Conservation (phyloP, 306 rosid genomes). For the Cyamopsis tetragonoloba region DNA sequence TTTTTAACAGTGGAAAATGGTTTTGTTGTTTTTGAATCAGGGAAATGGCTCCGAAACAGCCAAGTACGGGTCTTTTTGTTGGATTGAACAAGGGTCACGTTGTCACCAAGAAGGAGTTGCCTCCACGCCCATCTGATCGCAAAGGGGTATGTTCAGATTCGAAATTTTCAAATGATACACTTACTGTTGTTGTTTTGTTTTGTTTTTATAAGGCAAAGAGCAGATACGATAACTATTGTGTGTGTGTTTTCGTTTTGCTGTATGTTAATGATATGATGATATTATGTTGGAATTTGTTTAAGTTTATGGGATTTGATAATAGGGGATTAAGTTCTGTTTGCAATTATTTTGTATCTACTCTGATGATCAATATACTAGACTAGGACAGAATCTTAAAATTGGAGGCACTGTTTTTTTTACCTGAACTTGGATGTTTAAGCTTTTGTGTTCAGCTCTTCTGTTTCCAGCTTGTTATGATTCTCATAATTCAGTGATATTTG, state of each 20-base stretch:
- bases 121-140: constrained; percentile 76
- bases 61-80: constrained; percentile 71
- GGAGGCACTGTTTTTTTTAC: background rate
- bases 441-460: background rate
- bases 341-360: background rate
- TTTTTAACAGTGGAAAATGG: too few species aligned
- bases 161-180: background rate
- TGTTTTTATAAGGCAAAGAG: too few species aligned
- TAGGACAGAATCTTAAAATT: background rate
- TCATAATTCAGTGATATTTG: background rate
- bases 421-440: background rate
- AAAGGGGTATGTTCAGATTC: constrained; percentile 56
- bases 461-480: background rate
- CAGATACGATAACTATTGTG: too few species aligned
- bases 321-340: background rate
- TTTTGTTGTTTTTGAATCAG: constrained; percentile 21
- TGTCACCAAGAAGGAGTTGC: constrained; percentile 78
- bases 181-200: too few species aligned
- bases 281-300: background rate
- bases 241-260: background rate
- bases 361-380: background rate
- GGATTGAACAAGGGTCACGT: constrained; percentile 82
- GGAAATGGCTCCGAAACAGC: constrained; percentile 85
- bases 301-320: background rate
- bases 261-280: too few species aligned